A percentile compares a stretch with the other conserved stretches of the same genome.
These are phyloP conservation scores for Heritiera fomes DNA, from an alignment of 345 rosid genomes.

Conservation along the genomic window DNA sequence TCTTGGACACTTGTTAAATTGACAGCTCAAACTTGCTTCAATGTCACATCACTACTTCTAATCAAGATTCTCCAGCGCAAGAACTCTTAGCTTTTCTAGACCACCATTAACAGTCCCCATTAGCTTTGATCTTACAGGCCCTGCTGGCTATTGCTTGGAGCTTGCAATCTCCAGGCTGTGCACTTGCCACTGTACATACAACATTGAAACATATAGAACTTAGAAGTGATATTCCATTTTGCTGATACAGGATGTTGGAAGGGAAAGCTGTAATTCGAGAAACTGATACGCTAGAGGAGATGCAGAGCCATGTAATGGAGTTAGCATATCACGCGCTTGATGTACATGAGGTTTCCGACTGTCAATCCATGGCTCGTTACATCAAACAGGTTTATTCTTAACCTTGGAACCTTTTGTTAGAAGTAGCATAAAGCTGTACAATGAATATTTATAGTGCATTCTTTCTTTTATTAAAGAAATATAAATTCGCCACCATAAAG, in stretches of 20 bases:
- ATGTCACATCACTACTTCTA: neutral
- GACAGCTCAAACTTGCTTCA: neutral
- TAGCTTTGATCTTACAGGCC: neutral
- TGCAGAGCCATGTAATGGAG: slow-evolving; percentile 50
- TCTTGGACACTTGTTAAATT: neutral
- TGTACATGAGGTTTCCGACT: slow-evolving; percentile 51
- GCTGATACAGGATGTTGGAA: slow-evolving; percentile 34
- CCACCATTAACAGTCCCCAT: neutral
- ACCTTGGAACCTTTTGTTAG: slow-evolving; percentile 5
- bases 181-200: too few species aligned
- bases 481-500: neutral
- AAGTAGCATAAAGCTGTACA: neutral
- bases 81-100: neutral
- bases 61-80: neutral
- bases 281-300: slow-evolving; percentile 47
- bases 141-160: neutral
- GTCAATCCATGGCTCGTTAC: slow-evolving; percentile 47
- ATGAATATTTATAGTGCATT: neutral
- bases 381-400: slow-evolving; percentile 45
- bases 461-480: neutral
- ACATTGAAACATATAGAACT: too few species aligned
- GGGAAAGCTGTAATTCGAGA: slow-evolving; percentile 49
- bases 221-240: neutral
- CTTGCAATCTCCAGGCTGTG: too few species aligned
- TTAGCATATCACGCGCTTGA: slow-evolving; percentile 55